Percentiles rank a stretch among this genome's conserved stretches.
These are phyloP conservation scores for Dipteronia sinensis DNA, from an alignment of 345 rosid genomes.

Conservation along the genomic window DNA sequence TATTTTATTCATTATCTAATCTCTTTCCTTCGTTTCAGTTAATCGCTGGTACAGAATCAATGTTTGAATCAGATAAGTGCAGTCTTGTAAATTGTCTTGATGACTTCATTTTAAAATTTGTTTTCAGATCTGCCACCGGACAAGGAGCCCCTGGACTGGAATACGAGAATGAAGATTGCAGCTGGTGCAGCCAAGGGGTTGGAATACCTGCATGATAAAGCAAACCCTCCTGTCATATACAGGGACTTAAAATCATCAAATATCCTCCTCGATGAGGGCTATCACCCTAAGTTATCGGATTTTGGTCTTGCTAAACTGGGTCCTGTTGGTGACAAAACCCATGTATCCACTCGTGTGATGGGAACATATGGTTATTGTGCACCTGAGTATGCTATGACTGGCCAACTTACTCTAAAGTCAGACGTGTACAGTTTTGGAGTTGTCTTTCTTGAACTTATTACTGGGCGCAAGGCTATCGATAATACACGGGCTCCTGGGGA, in stretches of 20 bases:
- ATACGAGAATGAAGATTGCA: slow-evolving; percentile 95
- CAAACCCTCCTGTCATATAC: slow-evolving; percentile 96
- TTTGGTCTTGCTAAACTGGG: slow-evolving; percentile 97
- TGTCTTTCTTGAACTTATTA: slow-evolving; percentile 94
- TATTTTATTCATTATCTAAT: slow-evolving; percentile 13
- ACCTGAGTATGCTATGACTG: slow-evolving; percentile 99
- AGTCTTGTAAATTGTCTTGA: background rate
- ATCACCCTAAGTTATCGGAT: slow-evolving; percentile 92
- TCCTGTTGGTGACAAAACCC: slow-evolving; percentile 98
- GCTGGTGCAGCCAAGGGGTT: slow-evolving; percentile 99
- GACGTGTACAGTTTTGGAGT: slow-evolving; percentile 99
- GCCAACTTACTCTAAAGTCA: slow-evolving; percentile 91
- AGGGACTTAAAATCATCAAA: slow-evolving; percentile 95
- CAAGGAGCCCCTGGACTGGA: slow-evolving; percentile 92
- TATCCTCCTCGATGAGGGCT: slow-evolving; percentile 90
- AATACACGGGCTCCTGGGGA: slow-evolving; percentile 76
- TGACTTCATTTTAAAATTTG: slow-evolving; percentile 8
- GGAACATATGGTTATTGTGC: slow-evolving; percentile 99
- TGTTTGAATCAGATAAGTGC: slow-evolving; percentile 9
- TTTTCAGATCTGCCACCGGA: slow-evolving; percentile 77
- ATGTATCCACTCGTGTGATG: slow-evolving; percentile 98
- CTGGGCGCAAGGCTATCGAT: slow-evolving; percentile 97
- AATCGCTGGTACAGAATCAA: background rate
- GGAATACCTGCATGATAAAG: slow-evolving; percentile 93
- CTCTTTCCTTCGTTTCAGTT: background rate